These are phyloP conservation scores for Venturia oleaginea DNA, from an alignment of 2,329 filamentous ascomycete genomes.

Conservation along the genomic window DNA sequence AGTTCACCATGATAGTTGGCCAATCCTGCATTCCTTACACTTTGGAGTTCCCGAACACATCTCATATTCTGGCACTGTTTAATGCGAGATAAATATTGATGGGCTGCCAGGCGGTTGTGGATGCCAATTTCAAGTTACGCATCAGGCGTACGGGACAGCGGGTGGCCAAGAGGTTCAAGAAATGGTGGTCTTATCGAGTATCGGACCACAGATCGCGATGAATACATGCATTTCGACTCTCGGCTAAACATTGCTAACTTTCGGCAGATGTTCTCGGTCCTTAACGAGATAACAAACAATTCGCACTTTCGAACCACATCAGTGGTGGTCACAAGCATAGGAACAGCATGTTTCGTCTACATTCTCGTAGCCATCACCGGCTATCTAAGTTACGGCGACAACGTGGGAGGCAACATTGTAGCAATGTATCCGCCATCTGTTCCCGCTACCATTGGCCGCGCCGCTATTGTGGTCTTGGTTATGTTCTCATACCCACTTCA, in stretches of 20 bases:
- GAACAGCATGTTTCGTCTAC: slow-evolving; percentile 78
- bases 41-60: too few species aligned
- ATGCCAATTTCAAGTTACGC: too few species aligned
- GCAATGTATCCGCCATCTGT: slow-evolving; percentile 76
- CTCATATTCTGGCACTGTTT: too few species aligned
- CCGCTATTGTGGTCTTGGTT: slow-evolving; percentile 90
- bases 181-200: too few species aligned
- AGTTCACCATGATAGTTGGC: too few species aligned
- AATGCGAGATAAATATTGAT: too few species aligned
- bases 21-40: too few species aligned
- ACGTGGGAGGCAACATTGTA: slow-evolving; percentile 85
- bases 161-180: too few species aligned
- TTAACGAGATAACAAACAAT: slow-evolving; percentile 88
- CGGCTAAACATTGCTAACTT: slow-evolving; percentile 4
- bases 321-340: slow-evolving; percentile 77
- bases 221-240: background rate
- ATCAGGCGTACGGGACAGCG: too few species aligned
- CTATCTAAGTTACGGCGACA: slow-evolving; percentile 90
- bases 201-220: too few species aligned
- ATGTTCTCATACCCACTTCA: slow-evolving; percentile 95
- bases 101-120: too few species aligned
- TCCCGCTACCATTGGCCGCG: slow-evolving; percentile 83
- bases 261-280: slow-evolving; percentile 87
- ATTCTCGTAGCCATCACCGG: slow-evolving; percentile 88
- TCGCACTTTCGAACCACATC: slow-evolving; percentile 67